Conservation (phyloP, 441 rosid species). For the Pelargonium cotyledonis region DNA sequence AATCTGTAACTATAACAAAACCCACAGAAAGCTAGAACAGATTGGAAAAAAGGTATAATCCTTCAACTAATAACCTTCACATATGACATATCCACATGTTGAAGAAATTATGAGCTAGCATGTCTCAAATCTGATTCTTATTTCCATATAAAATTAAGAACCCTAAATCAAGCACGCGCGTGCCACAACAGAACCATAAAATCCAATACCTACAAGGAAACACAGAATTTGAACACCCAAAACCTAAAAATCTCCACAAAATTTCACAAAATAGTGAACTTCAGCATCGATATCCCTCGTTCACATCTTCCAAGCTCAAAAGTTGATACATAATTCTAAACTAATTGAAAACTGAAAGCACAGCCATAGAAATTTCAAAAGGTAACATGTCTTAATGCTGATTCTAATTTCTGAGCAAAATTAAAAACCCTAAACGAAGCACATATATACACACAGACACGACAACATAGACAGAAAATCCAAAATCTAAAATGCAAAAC, state of each 20-base stretch:
- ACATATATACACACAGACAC: no score
- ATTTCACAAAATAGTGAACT: neutral
- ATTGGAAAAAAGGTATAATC: no score
- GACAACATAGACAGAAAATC: neutral
- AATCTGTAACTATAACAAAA: neutral
- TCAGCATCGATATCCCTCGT: slow-evolving; percentile 7
- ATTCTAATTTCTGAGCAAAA: no score
- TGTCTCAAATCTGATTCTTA: neutral
- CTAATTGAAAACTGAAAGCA: neutral
- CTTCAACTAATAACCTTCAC: neutral
- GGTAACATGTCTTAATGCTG: no score
- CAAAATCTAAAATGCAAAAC: neutral
- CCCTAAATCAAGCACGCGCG: neutral
- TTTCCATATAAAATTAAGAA: neutral
- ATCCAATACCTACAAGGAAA: neutral
- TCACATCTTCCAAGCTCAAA: slow-evolving; percentile 16
- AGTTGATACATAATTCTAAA: neutral
- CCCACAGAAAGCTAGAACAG: neutral
- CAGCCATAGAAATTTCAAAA: neutral
- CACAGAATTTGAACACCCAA: no score
- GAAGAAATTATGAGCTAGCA: neutral
- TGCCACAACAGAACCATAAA: neutral
- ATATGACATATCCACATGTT: neutral
- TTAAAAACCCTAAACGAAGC: no score
- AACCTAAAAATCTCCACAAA: no score